Conservation (phyloP, 1,284 basidiomycete species). For the Anthracocystis panici-leucophaei region DNA sequence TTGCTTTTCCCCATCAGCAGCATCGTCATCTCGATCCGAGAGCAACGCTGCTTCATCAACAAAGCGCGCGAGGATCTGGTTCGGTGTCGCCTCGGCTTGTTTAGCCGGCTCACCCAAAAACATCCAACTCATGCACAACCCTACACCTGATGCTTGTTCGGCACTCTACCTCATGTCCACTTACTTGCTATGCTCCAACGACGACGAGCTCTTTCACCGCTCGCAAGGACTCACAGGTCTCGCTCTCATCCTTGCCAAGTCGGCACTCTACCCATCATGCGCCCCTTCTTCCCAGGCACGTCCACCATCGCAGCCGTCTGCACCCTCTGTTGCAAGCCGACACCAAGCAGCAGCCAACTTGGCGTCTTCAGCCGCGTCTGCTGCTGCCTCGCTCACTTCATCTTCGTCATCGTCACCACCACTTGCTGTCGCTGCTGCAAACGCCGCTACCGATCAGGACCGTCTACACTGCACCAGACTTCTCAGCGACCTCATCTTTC, state of each 20-base stretch:
- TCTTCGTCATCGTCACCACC: conserved; percentile 7
- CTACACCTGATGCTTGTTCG: conserved; percentile 36
- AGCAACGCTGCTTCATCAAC: not conserved
- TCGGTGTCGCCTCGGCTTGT: conserved; percentile 32
- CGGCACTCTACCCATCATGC: conserved; percentile 22
- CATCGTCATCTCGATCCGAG: not conserved
- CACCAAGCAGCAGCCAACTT: conserved; percentile 3
- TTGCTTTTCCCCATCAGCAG: conserved; percentile 10
- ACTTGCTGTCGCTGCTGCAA: not conserved
- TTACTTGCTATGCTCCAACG: conserved; percentile 29
- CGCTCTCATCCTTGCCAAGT: conserved; percentile 28
- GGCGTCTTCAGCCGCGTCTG: not conserved
- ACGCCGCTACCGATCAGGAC: conserved; percentile 10
- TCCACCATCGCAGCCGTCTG: not conserved
- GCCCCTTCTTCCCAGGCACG: not conserved
- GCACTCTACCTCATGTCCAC: conserved; percentile 45
- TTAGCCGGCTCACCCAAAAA: conserved; percentile 20
- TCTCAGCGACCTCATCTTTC: conserved; percentile 37
- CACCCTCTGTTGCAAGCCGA: conserved; percentile 9
- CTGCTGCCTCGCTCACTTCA: too few relatives aligned
- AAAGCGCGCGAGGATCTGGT: conserved; percentile 33
- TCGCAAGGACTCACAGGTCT: conserved; percentile 28
- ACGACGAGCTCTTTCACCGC: conserved; percentile 29
- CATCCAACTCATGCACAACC: conserved; percentile 22
- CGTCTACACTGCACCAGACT: conserved; percentile 33